phyloP scores from a whole-genome alignment of 2,329 filamentous ascomycete species.

The Venturia pyrina region DNA sequence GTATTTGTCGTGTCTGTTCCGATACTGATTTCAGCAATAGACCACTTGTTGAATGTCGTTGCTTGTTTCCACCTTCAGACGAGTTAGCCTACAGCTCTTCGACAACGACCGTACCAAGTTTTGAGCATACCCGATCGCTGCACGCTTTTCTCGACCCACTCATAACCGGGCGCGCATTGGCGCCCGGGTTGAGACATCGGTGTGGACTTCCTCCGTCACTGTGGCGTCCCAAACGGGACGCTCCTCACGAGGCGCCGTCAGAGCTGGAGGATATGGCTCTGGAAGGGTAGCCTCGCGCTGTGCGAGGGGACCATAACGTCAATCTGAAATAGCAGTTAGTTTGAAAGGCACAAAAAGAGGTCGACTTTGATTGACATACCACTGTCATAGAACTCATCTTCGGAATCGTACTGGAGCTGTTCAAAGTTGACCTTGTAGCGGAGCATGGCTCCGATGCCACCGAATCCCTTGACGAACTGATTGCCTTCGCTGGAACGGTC shows the following conservation, averaged over 20 bases:
- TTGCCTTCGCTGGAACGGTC: slow-evolving; percentile 97
- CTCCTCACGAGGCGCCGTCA: slow-evolving; percentile 42
- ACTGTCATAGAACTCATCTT: slow-evolving; percentile 69
- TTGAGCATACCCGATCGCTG: neutral
- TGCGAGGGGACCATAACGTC: slow-evolving; percentile 82
- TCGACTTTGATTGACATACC: slow-evolving; percentile 28
- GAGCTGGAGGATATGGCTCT: slow-evolving; percentile 42
- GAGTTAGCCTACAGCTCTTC: neutral
- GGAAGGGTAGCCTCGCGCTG: slow-evolving; percentile 74
- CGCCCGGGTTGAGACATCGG: slow-evolving; percentile 26
- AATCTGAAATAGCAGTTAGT: slow-evolving; percentile 46
- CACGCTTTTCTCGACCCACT: neutral
- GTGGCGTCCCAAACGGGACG: slow-evolving; percentile 15
- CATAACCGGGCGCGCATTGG: slow-evolving; percentile 11
- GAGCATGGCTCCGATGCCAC: slow-evolving; percentile 93
- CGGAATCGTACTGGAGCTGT: slow-evolving; percentile 82
- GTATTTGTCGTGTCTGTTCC: neutral
- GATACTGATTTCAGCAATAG: neutral
- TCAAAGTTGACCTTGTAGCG: slow-evolving; percentile 99
- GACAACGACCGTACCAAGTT: too few species aligned
- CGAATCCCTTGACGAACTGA: slow-evolving; percentile 99
- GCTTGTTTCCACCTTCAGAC: neutral
- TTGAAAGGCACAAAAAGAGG: neutral
- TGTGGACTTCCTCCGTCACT: neutral
- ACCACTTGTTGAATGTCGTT: neutral